Base-by-base conservation (phyloP, 495 filamentous ascomycete species). In the Aspergillus sparsus region DNA sequence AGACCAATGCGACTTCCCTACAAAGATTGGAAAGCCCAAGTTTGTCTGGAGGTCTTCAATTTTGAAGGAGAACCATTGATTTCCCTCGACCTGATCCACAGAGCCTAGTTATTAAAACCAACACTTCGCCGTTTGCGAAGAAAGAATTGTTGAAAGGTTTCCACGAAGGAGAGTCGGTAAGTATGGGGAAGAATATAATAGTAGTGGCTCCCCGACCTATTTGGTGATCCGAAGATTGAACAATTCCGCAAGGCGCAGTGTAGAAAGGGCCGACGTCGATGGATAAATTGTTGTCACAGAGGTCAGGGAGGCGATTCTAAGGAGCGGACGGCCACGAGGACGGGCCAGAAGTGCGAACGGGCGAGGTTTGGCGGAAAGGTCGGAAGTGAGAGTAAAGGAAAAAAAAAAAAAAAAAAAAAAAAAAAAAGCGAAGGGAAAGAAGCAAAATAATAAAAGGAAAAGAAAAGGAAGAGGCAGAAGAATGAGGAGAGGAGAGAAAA, bases 241-340 rank as follows among this genome's bases (percentile, higher is more conserved):
- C 10, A 53, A 13, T n/a, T 27, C n/a, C 37, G 41, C 46, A 49
- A 46, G 41, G 34, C 35, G 47, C 44, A 32, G 52, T 16, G 39
- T 37, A 12, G 55, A 63, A n/a, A 15, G 37, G 55, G 57, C 49
- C 51, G 58, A 62, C 45, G 32, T 21, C 12, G 46, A 52, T 27
- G 18, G 47, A 39, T 35, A 33, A 18, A 46, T 58, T 36, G 55
- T 52, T 44, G 62, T 62, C 60, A 51, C 53, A 39, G 52, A 50
- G 47, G 52, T 18, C 44, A 56, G 37, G 60, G 65, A 53, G 57
- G 45, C 45, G 18, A 51, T 63, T 13, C 66, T 69, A 80, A 80
- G 68, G 77, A 80, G 71, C 67, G 77, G 77, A 78, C 77, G 77
- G 76, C 75, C 75, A 77, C 73, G 68, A 74, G 66, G 66, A 68